Conservation (phyloP, 2,329 filamentous ascomycete genomes). For the Elsinoe australis region DNA sequence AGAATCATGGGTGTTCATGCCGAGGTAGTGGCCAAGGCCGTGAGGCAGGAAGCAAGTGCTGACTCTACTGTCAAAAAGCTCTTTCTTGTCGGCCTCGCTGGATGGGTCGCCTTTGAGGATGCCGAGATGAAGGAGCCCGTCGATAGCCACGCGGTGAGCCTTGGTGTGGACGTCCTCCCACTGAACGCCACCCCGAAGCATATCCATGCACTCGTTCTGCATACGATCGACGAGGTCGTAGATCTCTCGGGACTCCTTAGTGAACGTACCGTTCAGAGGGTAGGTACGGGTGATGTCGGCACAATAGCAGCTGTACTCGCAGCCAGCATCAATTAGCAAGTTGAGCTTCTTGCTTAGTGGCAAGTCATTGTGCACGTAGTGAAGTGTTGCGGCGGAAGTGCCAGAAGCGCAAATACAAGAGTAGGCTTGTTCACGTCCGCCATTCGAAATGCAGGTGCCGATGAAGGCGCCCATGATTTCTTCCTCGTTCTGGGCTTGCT, state of each 20-base stretch:
- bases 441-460: constrained; percentile 64
- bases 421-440: constrained; percentile 78
- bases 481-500: constrained; percentile 63
- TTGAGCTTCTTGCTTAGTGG: constrained; percentile 64
- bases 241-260: constrained; percentile 56
- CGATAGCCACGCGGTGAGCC: constrained; percentile 74
- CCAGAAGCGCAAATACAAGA: constrained; percentile 78
- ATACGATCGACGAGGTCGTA: constrained; percentile 67
- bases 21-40: constrained; percentile 45
- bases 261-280: constrained; percentile 67
- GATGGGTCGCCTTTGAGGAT: constrained; percentile 56
- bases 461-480: constrained; percentile 78
- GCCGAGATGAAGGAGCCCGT: constrained; percentile 66
- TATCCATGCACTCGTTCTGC: constrained; percentile 69
- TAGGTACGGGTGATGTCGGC: constrained; percentile 74
- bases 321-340: constrained; percentile 76
- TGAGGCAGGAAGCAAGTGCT: constrained; percentile 46
- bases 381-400: constrained; percentile 71
- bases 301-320: constrained; percentile 43
- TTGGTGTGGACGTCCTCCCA: constrained; percentile 78
- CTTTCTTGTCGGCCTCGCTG: constrained; percentile 39
- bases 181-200: constrained; percentile 63
- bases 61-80: constrained; percentile 39
- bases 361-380: constrained; percentile 76
- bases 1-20: constrained; percentile 47